Percentiles rank a stretch among this genome's conserved stretches.
phyloP scores from a whole-genome alignment of 129 eudicot species.

The Centrapalus pauciflorus region DNA sequence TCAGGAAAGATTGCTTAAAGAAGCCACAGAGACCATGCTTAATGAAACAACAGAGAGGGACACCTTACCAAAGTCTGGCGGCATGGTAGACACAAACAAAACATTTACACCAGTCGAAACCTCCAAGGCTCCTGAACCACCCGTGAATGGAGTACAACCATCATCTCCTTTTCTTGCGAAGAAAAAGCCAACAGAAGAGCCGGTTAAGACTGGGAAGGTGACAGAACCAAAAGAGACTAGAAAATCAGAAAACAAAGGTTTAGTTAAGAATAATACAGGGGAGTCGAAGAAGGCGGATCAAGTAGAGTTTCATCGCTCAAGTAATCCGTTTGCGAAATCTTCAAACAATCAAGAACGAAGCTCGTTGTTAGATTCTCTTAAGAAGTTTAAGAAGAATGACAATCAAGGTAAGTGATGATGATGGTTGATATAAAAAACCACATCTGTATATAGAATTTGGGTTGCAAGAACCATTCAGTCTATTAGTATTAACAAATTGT shows the following conservation, averaged over 20 bases:
- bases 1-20: constrained; percentile 75
- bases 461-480: neutral
- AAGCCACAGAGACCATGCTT: constrained; percentile 27
- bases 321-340: constrained; percentile 84
- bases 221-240: constrained; percentile 22
- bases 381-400: constrained; percentile 64
- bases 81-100: constrained; percentile 12
- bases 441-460: constrained; percentile 16
- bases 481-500: neutral
- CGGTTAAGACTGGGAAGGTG: constrained; percentile 27
- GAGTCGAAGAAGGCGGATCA: constrained; percentile 37
- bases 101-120: constrained; percentile 29
- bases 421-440: neutral
- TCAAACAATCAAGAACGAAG: constrained; percentile 51
- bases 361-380: constrained; percentile 79
- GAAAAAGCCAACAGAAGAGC: constrained; percentile 40
- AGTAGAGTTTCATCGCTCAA: constrained; percentile 27
- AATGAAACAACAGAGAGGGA: constrained; percentile 10
- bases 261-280: constrained; percentile 25
- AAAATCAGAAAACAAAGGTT: constrained; percentile 28
- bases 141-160: constrained; percentile 22
- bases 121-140: constrained; percentile 34
- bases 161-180: constrained; percentile 34
- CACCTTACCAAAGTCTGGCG: constrained; percentile 15
- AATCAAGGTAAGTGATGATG: constrained; percentile 12